Percentiles rank a stretch among this genome's conserved stretches.
Conservation (phyloP, 306 rosid genomes). For the Glycine tomentella region DNA sequence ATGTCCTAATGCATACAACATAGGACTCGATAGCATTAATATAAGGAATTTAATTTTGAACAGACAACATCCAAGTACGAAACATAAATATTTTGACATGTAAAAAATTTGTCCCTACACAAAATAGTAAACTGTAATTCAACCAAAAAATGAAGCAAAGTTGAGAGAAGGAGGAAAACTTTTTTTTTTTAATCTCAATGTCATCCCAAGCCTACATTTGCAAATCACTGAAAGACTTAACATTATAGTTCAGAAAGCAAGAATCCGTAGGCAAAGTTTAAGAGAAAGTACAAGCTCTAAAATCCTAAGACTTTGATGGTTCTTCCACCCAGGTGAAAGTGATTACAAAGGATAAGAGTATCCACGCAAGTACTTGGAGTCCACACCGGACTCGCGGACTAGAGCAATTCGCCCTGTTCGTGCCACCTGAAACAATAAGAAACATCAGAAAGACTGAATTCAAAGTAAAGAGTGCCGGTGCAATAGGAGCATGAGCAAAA, state of each 20-base stretch:
- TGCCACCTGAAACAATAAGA: conserved; percentile 67
- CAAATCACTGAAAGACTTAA: no score
- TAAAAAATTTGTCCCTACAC: background rate
- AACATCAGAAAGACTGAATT: conserved; percentile 1
- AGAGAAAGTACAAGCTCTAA: no score
- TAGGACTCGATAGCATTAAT: no score
- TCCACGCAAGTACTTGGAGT: conserved; percentile 79
- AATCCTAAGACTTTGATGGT: background rate
- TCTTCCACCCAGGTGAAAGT: conserved; percentile 8
- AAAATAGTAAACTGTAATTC: background rate
- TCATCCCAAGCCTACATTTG: background rate
- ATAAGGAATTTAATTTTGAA: no score
- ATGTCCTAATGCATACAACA: no score
- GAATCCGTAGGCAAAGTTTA: no score
- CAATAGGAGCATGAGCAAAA: background rate
- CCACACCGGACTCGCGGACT: conserved; percentile 83
- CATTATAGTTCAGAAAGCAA: no score
- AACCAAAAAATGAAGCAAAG: background rate
- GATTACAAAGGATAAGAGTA: conserved; percentile 69
- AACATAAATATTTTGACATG: no score
- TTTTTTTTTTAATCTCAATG: background rate
- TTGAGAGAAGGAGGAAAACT: background rate
- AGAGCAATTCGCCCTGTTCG: conserved; percentile 85
- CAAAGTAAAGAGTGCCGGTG: background rate
- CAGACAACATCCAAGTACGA: no score